Base-by-base conservation (phyloP, 441 rosid genomes). In the Geranium incanum region DNA sequence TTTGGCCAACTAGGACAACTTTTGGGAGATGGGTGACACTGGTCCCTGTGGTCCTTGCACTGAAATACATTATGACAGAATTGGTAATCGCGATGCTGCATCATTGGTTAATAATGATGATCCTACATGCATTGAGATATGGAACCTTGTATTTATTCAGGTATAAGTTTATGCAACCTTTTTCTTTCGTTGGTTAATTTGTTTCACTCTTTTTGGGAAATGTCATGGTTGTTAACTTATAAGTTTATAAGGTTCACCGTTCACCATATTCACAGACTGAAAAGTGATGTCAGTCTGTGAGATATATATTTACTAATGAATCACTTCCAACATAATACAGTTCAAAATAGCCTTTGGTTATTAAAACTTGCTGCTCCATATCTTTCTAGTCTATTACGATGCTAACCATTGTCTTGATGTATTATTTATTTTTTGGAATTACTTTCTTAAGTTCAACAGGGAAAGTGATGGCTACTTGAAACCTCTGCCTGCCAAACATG, bases 1-100 rank as follows among this genome's bases (percentile, higher is more conserved):
- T 28, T 28, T 28, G 33, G 33, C 33, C 33, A 28, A 5, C 59
- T 76, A 92, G 99, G 99, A 95, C 82, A 95, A 95, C 78, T 95
- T 95, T 76, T 95, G 98, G 98, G 99, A 95, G 87, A 92, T 95
- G 97, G 99, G 99, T 15, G 99, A 95, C 80, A 89, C 97, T 36
- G 99, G 99, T 80, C 99, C 98, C 6, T 92, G 99, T 73, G 99
- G 99, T 52, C 99, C 99, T 78, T 95, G 99, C 77, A 95, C 96
- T 4, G 98, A 95, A 78, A 95, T 95, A 69, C 99, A 95, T 84
- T 95, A 73, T 69, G 99, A 95, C 77, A 87, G 98, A 79, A 75
- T 87, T 76, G 99, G 98, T 73, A 85, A 88, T 69, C 97, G 95
- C 0, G 87, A 95, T 67, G 95, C 98, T 75, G 86, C 93, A 68